These are phyloP conservation scores for Colletotrichum coccodes DNA, from an alignment of 2,329 filamentous ascomycete genomes.

Conservation along the genomic window DNA sequence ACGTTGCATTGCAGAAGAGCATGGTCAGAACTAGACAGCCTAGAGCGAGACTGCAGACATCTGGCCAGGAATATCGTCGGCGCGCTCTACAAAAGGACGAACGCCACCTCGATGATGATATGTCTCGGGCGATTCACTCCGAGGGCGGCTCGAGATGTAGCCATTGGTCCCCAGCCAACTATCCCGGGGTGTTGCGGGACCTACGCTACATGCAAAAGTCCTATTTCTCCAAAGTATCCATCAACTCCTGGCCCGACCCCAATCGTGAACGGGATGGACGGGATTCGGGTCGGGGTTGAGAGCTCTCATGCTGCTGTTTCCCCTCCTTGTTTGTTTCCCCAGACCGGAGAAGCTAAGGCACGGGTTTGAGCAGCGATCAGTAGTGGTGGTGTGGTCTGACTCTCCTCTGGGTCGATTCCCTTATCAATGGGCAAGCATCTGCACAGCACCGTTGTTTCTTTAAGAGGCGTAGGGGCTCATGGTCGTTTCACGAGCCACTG, in stretches of 20 bases:
- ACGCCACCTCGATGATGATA: neutral
- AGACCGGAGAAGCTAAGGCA: neutral
- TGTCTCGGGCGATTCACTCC: neutral
- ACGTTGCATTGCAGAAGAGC: neutral
- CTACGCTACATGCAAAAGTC: conserved; percentile 5
- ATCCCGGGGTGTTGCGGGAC: neutral
- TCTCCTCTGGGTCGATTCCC: neutral
- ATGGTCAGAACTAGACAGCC: neutral
- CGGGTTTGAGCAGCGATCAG: neutral
- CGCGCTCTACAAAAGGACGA: neutral
- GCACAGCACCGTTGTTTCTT: neutral
- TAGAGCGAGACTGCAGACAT: neutral
- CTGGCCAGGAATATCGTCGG: neutral
- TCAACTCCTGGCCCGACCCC: neutral
- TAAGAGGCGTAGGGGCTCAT: neutral
- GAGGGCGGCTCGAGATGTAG: neutral
- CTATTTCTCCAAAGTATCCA: neutral
- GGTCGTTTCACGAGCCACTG: neutral
- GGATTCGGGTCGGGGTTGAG: conserved; percentile 21
- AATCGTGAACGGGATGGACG: conserved; percentile 11
- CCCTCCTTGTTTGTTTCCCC: neutral
- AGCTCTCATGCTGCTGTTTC: neutral
- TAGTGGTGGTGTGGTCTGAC: conserved; percentile 10
- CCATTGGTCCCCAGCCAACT: neutral
- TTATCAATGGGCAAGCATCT: neutral